Conservation (phyloP, 1,284 basidiomycete species). For the Ceratobasidium sp. region DNA sequence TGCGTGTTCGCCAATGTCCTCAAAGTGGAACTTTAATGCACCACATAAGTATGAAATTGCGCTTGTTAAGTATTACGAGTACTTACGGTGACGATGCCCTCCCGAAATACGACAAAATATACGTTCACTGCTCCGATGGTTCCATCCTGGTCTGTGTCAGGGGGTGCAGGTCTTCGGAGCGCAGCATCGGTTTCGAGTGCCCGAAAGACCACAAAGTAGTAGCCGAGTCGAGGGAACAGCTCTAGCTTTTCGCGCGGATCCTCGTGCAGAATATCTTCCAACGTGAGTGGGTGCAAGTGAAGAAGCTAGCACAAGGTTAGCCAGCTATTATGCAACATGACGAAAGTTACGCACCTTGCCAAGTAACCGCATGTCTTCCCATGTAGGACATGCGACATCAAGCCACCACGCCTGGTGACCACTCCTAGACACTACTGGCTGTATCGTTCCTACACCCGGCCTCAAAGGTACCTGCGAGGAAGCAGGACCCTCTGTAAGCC, state of each 20-base stretch:
- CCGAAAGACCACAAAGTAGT: constrained; percentile 92
- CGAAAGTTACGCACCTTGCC: constrained; percentile 70
- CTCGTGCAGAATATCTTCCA: constrained; percentile 95
- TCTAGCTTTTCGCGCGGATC: constrained; percentile 95
- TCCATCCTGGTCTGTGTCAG: constrained; percentile 57
- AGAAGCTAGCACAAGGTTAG: constrained; percentile 65
- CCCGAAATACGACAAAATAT: constrained; percentile 89
- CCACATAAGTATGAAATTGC: background rate
- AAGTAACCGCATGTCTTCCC: constrained; percentile 88
- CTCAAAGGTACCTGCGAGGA: constrained; percentile 28
- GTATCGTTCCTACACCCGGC: constrained; percentile 19
- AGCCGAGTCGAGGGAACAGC: constrained; percentile 87
- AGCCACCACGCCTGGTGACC: constrained; percentile 84
- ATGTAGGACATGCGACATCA: constrained; percentile 89
- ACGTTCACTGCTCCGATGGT: constrained; percentile 82
- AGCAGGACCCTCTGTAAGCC: constrained; percentile 16
- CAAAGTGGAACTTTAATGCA: constrained; percentile 83
- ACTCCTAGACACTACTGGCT: background rate
- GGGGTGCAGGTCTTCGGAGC: constrained; percentile 22
- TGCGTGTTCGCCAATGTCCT: constrained; percentile 89
- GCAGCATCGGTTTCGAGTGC: constrained; percentile 68
- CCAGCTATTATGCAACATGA: constrained; percentile 10
- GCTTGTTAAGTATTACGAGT: constrained; percentile 12
- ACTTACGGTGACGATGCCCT: constrained; percentile 88
- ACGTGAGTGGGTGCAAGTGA: constrained; percentile 90